These are phyloP conservation scores for Fragilariopsis cylindrus DNA, from an alignment of 108 stramenopile genomes.

Conservation along the genomic window DNA sequence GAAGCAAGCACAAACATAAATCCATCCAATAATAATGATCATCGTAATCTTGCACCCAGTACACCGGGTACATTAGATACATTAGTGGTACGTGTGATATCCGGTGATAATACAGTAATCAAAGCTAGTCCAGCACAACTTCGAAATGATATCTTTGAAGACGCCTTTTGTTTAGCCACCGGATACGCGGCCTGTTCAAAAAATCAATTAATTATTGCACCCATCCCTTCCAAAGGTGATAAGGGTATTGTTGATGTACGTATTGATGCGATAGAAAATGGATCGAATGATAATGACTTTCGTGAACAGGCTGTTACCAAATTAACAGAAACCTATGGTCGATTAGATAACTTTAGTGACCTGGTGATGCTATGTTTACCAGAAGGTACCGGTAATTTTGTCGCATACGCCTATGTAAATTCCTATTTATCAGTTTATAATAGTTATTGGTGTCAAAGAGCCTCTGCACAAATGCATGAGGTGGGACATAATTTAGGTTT, in stretches of 20 bases:
- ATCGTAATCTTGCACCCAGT: no score
- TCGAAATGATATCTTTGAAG: constrained; percentile 10
- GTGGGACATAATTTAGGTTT: constrained; percentile 65
- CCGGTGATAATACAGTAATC: not conserved
- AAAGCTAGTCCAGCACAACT: not conserved
- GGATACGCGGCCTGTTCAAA: constrained; percentile 11
- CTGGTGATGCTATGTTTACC: constrained; percentile 70
- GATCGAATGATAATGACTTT: no score
- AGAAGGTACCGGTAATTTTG: constrained; percentile 18
- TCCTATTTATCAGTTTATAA: constrained; percentile 43
- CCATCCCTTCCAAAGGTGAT: no score
- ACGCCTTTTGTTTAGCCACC: not conserved
- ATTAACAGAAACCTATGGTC: constrained; percentile 27
- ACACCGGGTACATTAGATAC: not conserved
- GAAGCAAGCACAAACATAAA: no score
- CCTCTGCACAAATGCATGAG: constrained; percentile 55
- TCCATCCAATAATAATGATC: no score
- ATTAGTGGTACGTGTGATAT: constrained; percentile 12
- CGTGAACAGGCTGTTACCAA: constrained; percentile 7
- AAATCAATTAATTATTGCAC: constrained; percentile 1
- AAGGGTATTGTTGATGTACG: not conserved
- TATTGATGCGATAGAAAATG: not conserved
- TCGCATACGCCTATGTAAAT: constrained; percentile 35
- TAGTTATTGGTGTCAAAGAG: constrained; percentile 46
- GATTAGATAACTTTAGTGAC: constrained; percentile 40